Base-by-base conservation (phyloP, 106 monocot genomes). In the Dendrobium huoshanense region DNA sequence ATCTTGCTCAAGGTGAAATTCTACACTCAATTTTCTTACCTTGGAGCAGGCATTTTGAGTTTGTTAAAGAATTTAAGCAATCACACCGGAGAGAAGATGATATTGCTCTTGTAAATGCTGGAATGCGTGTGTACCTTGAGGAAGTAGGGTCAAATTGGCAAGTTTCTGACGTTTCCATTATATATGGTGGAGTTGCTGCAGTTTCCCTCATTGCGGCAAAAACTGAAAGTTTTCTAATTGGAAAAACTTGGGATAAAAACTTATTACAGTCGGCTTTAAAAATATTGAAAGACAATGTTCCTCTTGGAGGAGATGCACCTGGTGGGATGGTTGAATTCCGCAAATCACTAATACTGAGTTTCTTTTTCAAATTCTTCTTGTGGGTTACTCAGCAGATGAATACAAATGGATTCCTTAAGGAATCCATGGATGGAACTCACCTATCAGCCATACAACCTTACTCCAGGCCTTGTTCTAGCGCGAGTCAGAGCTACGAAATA, bases 291-390 rank as follows among this genome's bases (percentile, higher is more conserved):
- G 93, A 93, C 17, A 93, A 95, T 58, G 85, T 91, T 84, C 41
- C 44, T 25, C 89, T 99, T 51, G 20, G 82, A 67, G 90, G 91
- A 45, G 65, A 95, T 93, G 99, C 99, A 80, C 99, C 99, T 33
- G 99, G 99, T 58, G 99, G 99, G 79, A 99, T 99, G 99, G 82
- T 90, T 82, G 99, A 99, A 85, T 99, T 95, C 67, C 89, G 99
- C 27, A 93, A 90, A 58, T 99, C 99, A 25, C 83, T 99, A 61
- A 95, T 88, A 9, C 83, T 95, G 55, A 99, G 99, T 91, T 99
- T 99, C 91, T 99, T 95, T 83, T 99, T 95, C 83, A 99, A 95
- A 88, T 99, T 99, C 81, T 99, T 89, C 76, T 80, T 88, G 48
- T 95, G 88, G 88, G 95, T 99, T 41, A 87, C 83, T 77, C 81